These are phyloP conservation scores for Boletus albobrunnescens DNA, from an alignment of 1,284 basidiomycete genomes.

Conservation along the genomic window DNA sequence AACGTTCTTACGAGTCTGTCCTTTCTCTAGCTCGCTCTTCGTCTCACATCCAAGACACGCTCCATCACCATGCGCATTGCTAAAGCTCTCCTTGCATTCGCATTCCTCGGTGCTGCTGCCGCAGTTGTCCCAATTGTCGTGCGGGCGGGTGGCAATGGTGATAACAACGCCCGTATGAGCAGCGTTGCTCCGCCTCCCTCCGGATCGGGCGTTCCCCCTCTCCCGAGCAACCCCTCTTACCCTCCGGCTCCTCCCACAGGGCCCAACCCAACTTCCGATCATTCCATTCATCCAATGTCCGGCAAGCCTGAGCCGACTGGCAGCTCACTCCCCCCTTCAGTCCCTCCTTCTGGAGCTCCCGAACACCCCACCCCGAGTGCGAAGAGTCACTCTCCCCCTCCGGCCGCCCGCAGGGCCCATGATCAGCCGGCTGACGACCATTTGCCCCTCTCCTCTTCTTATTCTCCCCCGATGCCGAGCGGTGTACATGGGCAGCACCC, in stretches of 20 bases:
- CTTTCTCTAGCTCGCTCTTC: not conserved
- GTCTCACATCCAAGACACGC: not conserved
- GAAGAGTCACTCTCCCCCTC: not conserved
- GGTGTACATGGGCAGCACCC: not conserved
- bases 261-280: not conserved
- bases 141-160: too few relatives aligned
- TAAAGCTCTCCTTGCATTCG: constrained; percentile 3
- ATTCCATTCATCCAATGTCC: not conserved
- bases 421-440: not conserved
- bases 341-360: not conserved
- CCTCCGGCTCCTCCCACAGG: not conserved
- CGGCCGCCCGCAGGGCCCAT: not conserved
- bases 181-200: too few relatives aligned
- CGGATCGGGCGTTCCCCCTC: too few relatives aligned
- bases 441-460: too few relatives aligned
- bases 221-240: too few relatives aligned
- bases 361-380: not conserved
- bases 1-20: not conserved
- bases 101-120: constrained; percentile 6
- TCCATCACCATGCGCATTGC: constrained; percentile 12
- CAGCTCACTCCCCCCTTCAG: too few relatives aligned
- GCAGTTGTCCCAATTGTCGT: constrained; percentile 13
- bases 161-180: too few relatives aligned
- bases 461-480: not conserved
- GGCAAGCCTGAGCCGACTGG: not conserved